Evolutionary conservation across 306 rosid species (phyloP).

Genomic region (Arachis stenosperma): DNA sequence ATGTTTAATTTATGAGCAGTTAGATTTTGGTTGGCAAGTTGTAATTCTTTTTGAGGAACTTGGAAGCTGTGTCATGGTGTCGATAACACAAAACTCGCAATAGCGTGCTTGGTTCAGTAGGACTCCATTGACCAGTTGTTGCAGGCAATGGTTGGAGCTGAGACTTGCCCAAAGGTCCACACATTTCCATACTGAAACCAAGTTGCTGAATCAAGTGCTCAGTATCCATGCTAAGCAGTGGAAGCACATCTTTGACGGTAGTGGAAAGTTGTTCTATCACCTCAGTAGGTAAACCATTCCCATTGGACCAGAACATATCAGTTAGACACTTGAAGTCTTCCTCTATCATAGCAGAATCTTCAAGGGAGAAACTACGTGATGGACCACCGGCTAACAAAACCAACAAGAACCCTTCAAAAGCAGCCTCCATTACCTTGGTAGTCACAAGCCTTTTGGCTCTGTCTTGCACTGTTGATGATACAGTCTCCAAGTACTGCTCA

Average conservation of each 20-base stretch:
- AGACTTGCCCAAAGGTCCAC: slow-evolving; percentile 57
- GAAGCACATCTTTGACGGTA: slow-evolving; percentile 53
- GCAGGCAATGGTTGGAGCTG: slow-evolving; percentile 71
- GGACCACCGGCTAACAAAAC: slow-evolving; percentile 90
- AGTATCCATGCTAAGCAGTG: slow-evolving; percentile 52
- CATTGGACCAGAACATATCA: slow-evolving; percentile 85
- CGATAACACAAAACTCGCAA: slow-evolving; percentile 71
- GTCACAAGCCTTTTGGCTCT: slow-evolving; percentile 68
- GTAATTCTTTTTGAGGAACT: slow-evolving; percentile 78
- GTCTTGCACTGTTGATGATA: slow-evolving; percentile 73
- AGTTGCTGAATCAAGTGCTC: slow-evolving; percentile 61
- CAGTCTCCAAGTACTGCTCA: slow-evolving; percentile 67
- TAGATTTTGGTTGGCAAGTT: slow-evolving; percentile 74
- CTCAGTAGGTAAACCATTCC: slow-evolving; percentile 77
- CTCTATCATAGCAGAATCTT: slow-evolving; percentile 62
- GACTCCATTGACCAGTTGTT: slow-evolving; percentile 65
- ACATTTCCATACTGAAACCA: slow-evolving; percentile 45
- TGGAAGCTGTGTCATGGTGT: slow-evolving; percentile 68
- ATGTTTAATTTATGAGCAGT: not conserved
- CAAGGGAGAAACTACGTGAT: slow-evolving; percentile 62
- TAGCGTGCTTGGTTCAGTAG: slow-evolving; percentile 81
- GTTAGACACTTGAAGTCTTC: slow-evolving; percentile 73
- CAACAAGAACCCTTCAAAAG: slow-evolving; percentile 75
- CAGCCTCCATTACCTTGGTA: slow-evolving; percentile 70
- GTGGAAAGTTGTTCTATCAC: slow-evolving; percentile 55